Evolutionary conservation across 495 filamentous ascomycete species (phyloP).

Genomic region (Daldinia childiae): DNA sequence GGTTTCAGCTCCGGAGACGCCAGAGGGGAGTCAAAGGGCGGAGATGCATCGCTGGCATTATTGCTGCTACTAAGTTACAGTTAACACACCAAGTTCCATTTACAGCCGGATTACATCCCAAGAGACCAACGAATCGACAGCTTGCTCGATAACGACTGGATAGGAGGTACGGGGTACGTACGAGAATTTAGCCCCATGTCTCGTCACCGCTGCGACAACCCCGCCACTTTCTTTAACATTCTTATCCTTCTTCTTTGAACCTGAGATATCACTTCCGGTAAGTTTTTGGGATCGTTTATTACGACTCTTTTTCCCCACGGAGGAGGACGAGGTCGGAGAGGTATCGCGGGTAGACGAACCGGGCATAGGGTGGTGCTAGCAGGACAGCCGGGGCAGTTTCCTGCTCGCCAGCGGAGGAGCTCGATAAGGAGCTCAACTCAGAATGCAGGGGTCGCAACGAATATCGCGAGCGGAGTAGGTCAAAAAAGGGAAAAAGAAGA

Average conservation of each 20-base stretch:
- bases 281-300: slow-evolving; percentile 45
- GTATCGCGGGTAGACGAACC: slow-evolving; percentile 54
- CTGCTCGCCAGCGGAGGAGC: slow-evolving; percentile 53
- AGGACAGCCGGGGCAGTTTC: slow-evolving; percentile 48
- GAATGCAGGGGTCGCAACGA: slow-evolving; percentile 30
- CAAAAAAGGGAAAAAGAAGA: not conserved
- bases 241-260: slow-evolving; percentile 61
- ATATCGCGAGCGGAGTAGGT: slow-evolving; percentile 21
- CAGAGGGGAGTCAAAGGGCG: slow-evolving; percentile 53
- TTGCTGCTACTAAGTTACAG: slow-evolving; percentile 44
- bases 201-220: slow-evolving; percentile 63
- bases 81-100: slow-evolving; percentile 28
- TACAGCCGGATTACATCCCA: not conserved
- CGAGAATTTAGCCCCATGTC: slow-evolving; percentile 61
- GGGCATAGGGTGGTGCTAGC: slow-evolving; percentile 56
- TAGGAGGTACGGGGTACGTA: slow-evolving; percentile 44
- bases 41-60: slow-evolving; percentile 47
- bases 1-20: slow-evolving; percentile 56
- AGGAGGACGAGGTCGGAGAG: slow-evolving; percentile 44
- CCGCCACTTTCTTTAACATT: slow-evolving; percentile 62
- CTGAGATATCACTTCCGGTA: slow-evolving; percentile 47
- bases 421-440: slow-evolving; percentile 39
- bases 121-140: not conserved
- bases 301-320: slow-evolving; percentile 42
- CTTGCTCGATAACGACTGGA: not conserved